Evolutionary conservation across 2,329 filamentous ascomycete genomes (phyloP), one percentile per base, ranked within the genome.

Genomic region (Clonostachys sp.): DNA sequence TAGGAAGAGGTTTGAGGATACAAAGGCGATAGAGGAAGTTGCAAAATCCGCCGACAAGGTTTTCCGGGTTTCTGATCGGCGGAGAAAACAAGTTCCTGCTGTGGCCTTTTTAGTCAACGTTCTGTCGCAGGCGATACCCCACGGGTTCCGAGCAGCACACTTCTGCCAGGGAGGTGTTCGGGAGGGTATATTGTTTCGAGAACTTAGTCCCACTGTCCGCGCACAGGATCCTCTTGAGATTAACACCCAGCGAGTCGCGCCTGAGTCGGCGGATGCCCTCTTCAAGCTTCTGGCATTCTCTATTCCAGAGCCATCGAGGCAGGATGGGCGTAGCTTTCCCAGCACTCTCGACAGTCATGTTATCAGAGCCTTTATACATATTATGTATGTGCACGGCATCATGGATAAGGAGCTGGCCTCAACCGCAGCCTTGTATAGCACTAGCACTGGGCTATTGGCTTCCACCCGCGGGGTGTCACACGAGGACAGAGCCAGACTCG

Each of bases 121-220:
- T 34, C 70, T 88, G 2, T 71, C 76, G 7, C 70, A 79, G 47
- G 78, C 80, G 4, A 68, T 87, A 10, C 83, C 84, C 1, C 66
- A 68, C 36, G 66, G 65, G 14, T 79, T 87, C 51, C 74, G 75
- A 40, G 71, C 76, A 35, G 80, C 86, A 3, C 75, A 80, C 34
- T 89, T 89, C 66, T 86, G 83, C 51, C 85, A 89, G 58, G 85
- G 85, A 16, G 85, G 85, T 5, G 83, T 88, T 3, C 71, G 85
- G 34, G 85, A 88, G 66, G 85, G 85, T 0, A 77, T 77, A 47
- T 67, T 87, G 1, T 89, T 83, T 60, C 66, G 73, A 12, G 69
- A 68, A 38, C 71, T 88, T 8, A 51, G 70, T 0, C 55, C 65
- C 0, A 58, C 67, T 1, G 62, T 78, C 9, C 74, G 80, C 42